Base-by-base conservation (phyloP, 495 filamentous ascomycete species). In the Neurospora sp. region DNA sequence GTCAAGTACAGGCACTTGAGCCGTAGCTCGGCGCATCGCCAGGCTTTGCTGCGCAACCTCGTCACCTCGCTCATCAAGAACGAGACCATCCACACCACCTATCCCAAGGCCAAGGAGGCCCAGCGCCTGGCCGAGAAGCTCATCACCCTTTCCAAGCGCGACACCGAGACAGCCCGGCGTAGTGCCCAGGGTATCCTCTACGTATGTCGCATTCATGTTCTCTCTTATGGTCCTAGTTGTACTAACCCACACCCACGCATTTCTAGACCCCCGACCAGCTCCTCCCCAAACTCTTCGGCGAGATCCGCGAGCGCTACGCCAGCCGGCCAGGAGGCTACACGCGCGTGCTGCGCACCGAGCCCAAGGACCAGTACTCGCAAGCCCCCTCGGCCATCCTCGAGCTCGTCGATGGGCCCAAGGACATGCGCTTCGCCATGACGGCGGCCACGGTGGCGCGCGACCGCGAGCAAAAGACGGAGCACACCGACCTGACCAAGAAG, bases 61-160 rank as follows among this genome's bases (percentile, higher is more conserved):
- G 93, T 98, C 78, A 97, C 94, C 73, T 95, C 94, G n/a, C 92
- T 99, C 72, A 89, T 99, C 85, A 86, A 91, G 79, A 89, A 97
- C 81, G 96, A 99, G 84, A 89, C 92, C 71, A 97, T 99, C 85
- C 89, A 89, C 69, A 99, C 96, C 37, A 97, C 96, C 84, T 98
- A 91, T 90, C 89, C 89, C 81, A 98, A 98, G 84, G 96, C 96
- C 39, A 99, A 98, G 82, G 96, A 99, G 85, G 92, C 96, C 62
- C 96, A 98, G 82, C 88, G 91, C 1, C 81, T 98, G 38, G 96
- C 96, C 44, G 96, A 99, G 79, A 94, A 94, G 85, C 86, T 97
- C 73, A 93, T 99, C 76, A 97, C 95, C 11, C 83, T 97, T 74
- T 95, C 90, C 46, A 99, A 99, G 87, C 89, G 90, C 84, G 93